Evolutionary conservation across 805 yeast genomes (phyloP).

Genomic region (Lipomyces lipofer): DNA sequence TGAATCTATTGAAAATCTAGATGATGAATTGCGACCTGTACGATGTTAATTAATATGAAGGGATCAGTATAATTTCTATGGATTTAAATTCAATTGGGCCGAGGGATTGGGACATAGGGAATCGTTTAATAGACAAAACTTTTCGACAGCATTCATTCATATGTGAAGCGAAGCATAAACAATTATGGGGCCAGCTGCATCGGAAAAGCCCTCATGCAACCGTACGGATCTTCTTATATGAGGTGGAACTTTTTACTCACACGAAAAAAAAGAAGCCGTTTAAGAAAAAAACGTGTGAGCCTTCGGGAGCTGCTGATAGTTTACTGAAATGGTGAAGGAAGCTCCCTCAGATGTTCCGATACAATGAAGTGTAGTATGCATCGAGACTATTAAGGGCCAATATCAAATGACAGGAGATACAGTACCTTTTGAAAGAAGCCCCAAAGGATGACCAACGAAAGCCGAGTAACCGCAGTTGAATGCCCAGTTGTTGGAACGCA

Average conservation of each 20-base stretch:
- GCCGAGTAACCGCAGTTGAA: no score
- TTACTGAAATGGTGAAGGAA: neutral
- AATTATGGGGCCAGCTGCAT: neutral
- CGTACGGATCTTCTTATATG: neutral
- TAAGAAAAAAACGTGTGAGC: slow-evolving; percentile 3
- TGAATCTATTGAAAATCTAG: no score
- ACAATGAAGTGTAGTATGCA: neutral
- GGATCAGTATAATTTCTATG: no score
- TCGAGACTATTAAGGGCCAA: neutral
- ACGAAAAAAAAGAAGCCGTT: slow-evolving; percentile 2
- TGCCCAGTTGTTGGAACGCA: no score
- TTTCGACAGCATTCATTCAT: no score
- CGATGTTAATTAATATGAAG: no score
- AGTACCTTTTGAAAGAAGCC: neutral
- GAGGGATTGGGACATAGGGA: neutral
- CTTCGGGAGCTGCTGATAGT: neutral
- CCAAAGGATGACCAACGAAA: neutral
- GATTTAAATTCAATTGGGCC: neutral
- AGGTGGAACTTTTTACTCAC: slow-evolving; percentile 5
- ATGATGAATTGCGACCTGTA: no score
- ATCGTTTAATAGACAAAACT: no score
- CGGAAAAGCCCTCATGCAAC: neutral
- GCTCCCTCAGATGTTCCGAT: slow-evolving; percentile 1
- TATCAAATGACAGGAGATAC: neutral
- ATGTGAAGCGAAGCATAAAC: neutral